These are phyloP conservation scores for Pseudonectria foliicola DNA, from an alignment of 2,329 filamentous ascomycete genomes.

Conservation along the genomic window DNA sequence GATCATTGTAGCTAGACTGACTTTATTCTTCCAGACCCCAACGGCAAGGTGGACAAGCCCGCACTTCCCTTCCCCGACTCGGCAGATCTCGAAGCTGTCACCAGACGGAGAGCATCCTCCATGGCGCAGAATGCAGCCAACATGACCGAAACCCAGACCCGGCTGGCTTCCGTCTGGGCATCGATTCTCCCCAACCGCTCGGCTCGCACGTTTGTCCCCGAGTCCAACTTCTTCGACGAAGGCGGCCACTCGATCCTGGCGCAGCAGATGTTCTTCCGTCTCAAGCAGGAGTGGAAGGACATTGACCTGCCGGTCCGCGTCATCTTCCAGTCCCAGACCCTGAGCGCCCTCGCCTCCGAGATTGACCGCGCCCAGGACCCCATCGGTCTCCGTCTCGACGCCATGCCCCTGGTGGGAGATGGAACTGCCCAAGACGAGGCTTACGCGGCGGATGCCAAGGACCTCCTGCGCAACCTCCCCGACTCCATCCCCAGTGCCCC, in stretches of 20 bases:
- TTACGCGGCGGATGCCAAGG: constrained; percentile 43
- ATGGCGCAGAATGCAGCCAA: background rate
- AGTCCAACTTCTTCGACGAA: constrained; percentile 19
- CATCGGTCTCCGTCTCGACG: constrained; percentile 10
- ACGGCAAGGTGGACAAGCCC: constrained; percentile 69
- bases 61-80: constrained; percentile 67
- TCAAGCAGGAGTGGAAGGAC: constrained; percentile 14
- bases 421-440: constrained; percentile 27
- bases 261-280: constrained; percentile 54
- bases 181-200: constrained; percentile 10
- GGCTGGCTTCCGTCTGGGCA: constrained; percentile 11
- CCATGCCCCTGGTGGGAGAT: constrained; percentile 4
- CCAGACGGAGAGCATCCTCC: constrained; percentile 3
- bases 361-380: constrained; percentile 15
- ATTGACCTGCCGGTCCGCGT: constrained; percentile 16
- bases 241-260: constrained; percentile 42
- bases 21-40: constrained; percentile 55
- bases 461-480: constrained; percentile 42
- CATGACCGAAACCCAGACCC: constrained; percentile 11
- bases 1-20: constrained; percentile 33
- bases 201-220: constrained; percentile 10
- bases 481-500: constrained; percentile 9
- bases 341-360: constrained; percentile 12
- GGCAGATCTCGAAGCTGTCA: constrained; percentile 21
- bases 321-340: constrained; percentile 16